Percentiles rank a stretch among this genome's conserved stretches.
phyloP scores from a whole-genome alignment of 805 yeast species.

The Saturnispora mendoncae region DNA sequence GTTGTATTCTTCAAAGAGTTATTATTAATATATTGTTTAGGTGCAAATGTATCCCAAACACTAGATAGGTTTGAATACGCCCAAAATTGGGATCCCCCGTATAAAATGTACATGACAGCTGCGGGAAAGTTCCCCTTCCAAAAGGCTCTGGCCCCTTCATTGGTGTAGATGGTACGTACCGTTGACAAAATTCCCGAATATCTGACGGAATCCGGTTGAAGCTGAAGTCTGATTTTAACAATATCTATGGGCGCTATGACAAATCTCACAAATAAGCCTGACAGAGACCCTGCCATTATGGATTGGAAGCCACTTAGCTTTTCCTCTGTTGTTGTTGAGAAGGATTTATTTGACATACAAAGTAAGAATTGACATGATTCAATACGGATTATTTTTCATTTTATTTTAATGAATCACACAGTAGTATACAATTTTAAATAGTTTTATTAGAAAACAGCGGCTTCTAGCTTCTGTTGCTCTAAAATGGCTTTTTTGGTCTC shows the following conservation, averaged over 20 bases:
- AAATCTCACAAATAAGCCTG: conserved; percentile 51
- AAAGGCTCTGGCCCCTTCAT: conserved; percentile 58
- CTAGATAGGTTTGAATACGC: conserved; percentile 40
- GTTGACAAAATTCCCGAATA: conserved; percentile 33
- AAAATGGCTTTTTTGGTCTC: conserved; percentile 52
- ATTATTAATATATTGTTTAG: conserved; percentile 24
- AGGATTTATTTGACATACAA: conserved; percentile 2
- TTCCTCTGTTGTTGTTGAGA: conserved; percentile 5
- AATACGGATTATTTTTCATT: neutral
- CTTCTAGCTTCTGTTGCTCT: conserved; percentile 49
- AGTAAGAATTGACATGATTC: neutral
- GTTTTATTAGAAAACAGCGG: neutral
- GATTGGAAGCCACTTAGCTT: conserved; percentile 32
- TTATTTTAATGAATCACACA: neutral
- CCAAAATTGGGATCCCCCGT: conserved; percentile 81
- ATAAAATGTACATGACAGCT: conserved; percentile 69
- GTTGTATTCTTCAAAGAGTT: conserved; percentile 23
- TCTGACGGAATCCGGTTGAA: conserved; percentile 32
- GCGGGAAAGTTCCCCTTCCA: conserved; percentile 98
- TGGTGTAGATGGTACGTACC: conserved; percentile 34
- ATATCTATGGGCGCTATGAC: conserved; percentile 72
- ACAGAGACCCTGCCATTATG: conserved; percentile 57
- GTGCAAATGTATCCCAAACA: conserved; percentile 4
- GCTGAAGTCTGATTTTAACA: conserved; percentile 65
- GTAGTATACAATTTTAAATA: neutral